Base-by-base conservation (phyloP, 768 basidiomycete genomes). In the Mycena venus region DNA sequence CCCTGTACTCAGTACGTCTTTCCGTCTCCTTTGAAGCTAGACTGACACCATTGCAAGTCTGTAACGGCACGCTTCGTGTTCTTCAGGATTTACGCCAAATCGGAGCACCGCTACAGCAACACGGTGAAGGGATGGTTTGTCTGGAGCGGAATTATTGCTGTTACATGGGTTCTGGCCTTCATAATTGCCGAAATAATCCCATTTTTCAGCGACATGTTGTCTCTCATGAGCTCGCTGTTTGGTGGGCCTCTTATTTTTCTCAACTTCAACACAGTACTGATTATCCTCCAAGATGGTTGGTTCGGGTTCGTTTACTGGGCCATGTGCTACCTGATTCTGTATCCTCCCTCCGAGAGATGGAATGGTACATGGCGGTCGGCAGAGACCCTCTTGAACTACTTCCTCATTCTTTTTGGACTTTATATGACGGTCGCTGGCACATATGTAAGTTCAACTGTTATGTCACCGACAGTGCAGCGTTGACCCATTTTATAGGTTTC, bases 51-150 rank as follows among this genome's bases (percentile, higher is more conserved):
- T 58, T 29, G 17, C 12, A 61, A 85, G 86, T 85, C 85, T n/a
- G 85, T 87, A 10, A 84, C 82, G 11, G 80, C 85, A 7, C 86
- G 85, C 32, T 88, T 87, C 75, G 78, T 87, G 58, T 88, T 88
- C 81, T 86, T 88, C 82, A 81, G 86, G 47, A 68, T 87, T 62
- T 87, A 85, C 81, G 76, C 78, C n/a, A 78, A 80, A 68, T 86
- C 86, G 25, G 76, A 75, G 23, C 86, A 86, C 74, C 80, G 81
- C 9, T 80, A 85, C 73, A 73, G 68, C 3, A 78, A 80, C 66
- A 80, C 79, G n/a, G 31, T 74, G 25, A 29, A 68, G 1, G 78
- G 75, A 10, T 80, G 79, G 79, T 29, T 68, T 10, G 51, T 53
- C 23, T 80, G 79, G 79, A 44, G 71, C 8, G 78, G 70, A 0